phyloP scores from a whole-genome alignment of 2,329 filamentous ascomycete genomes.

The Aspergillus ibericus region DNA sequence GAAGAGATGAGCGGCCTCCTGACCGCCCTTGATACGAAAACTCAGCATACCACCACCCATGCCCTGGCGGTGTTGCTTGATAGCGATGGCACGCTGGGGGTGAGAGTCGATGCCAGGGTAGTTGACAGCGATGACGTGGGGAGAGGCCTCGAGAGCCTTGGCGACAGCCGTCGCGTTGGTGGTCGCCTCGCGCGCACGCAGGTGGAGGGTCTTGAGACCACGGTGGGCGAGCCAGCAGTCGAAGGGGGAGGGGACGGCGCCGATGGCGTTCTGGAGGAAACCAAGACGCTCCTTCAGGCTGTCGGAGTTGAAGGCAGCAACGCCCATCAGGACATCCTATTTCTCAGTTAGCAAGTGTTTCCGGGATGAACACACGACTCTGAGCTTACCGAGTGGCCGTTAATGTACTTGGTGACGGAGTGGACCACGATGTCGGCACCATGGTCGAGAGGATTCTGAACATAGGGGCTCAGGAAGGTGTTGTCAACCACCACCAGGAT shows the following conservation, averaged over 20 bases:
- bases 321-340: conserved; percentile 92
- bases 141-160: conserved; percentile 71
- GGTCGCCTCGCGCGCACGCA: conserved; percentile 82
- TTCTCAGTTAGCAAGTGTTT: conserved; percentile 9
- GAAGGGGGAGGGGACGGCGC: conserved; percentile 89
- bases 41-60: conserved; percentile 97
- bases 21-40: conserved; percentile 88
- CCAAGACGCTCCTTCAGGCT: conserved; percentile 72
- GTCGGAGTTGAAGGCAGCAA: conserved; percentile 89
- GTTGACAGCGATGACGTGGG: conserved; percentile 85
- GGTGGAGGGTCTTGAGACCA: conserved; percentile 92
- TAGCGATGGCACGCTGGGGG: conserved; percentile 78
- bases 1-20: conserved; percentile 84
- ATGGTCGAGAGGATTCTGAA: conserved; percentile 93
- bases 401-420: conserved; percentile 98
- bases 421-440: conserved; percentile 97
- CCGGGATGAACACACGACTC: background rate
- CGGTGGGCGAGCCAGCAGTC: conserved; percentile 98
- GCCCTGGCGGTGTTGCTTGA: conserved; percentile 88
- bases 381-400: conserved; percentile 69
- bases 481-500: conserved; percentile 98
- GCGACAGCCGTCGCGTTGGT: conserved; percentile 79
- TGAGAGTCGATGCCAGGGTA: conserved; percentile 91
- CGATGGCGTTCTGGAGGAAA: conserved; percentile 97
- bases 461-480: conserved; percentile 93